Evolutionary conservation across 495 filamentous ascomycete genomes (phyloP).

Genomic region (Annulohypoxylon stygium): DNA sequence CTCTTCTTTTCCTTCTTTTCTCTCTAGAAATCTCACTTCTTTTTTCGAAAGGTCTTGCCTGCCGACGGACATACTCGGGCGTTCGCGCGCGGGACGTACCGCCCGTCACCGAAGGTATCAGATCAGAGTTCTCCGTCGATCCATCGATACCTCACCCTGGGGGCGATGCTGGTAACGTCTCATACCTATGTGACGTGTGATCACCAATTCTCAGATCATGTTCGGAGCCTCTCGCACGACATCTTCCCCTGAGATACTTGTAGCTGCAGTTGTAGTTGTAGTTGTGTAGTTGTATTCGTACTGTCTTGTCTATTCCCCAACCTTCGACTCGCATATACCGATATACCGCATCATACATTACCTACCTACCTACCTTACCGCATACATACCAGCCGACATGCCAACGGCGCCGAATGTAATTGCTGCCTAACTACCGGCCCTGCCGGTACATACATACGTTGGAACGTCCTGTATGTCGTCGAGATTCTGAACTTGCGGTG

Average conservation of each 20-base stretch:
- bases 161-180: slow-evolving; percentile 14
- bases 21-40: neutral
- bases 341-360: neutral
- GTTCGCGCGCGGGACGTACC: slow-evolving; percentile 4
- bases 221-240: slow-evolving; percentile 14
- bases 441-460: slow-evolving; percentile 34
- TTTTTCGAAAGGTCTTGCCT: neutral
- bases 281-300: neutral
- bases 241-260: neutral
- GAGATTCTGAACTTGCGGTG: slow-evolving; percentile 46
- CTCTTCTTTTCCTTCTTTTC: neutral
- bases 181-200: slow-evolving; percentile 13
- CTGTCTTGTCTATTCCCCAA: slow-evolving; percentile 9
- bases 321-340: slow-evolving; percentile 21
- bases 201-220: slow-evolving; percentile 12
- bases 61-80: slow-evolving; percentile 4
- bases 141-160: neutral
- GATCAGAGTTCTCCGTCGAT: slow-evolving; percentile 13
- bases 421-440: slow-evolving; percentile 46
- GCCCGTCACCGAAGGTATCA: slow-evolving; percentile 8
- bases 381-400: neutral
- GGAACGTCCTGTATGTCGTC: slow-evolving; percentile 14
- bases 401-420: slow-evolving; percentile 37
- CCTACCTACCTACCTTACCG: neutral
- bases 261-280: neutral